Evolutionary conservation across 352 stramenopile genomes (phyloP).

Genomic region (Aphanomyces stellatus): DNA sequence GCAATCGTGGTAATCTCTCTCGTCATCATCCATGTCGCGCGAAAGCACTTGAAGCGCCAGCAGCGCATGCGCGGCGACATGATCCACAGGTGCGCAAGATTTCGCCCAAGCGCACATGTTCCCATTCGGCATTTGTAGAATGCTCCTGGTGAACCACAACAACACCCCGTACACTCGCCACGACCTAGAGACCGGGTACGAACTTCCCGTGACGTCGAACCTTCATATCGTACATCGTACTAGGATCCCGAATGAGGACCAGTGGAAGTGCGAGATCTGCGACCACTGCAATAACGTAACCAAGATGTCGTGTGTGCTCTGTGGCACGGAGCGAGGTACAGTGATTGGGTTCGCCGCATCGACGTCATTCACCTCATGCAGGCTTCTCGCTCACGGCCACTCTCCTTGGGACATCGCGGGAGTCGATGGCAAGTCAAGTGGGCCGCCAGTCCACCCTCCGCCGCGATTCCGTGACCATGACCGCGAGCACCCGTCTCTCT

Average conservation of each 20-base stretch:
- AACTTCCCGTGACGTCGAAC: background rate
- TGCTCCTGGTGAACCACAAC: background rate
- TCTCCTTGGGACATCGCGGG: background rate
- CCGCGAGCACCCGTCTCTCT: background rate
- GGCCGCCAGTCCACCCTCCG: background rate
- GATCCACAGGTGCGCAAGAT: background rate
- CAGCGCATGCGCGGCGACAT: constrained; percentile 6
- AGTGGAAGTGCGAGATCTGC: constrained; percentile 4
- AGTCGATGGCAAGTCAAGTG: too few species aligned
- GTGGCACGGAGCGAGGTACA: background rate
- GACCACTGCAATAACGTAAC: constrained; percentile 6
- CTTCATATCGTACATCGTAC: background rate
- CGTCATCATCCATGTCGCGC: background rate
- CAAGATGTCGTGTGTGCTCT: background rate
- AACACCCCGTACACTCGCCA: background rate
- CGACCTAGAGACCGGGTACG: background rate
- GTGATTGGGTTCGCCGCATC: background rate
- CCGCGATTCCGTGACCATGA: background rate
- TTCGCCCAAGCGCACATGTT: too few species aligned
- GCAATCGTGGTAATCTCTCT: background rate
- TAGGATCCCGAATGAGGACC: background rate
- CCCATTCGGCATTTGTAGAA: background rate
- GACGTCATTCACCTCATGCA: background rate
- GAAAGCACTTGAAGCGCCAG: background rate
- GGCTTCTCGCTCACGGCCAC: constrained; percentile 1